Base-by-base conservation (phyloP, 169 alveolate genomes). In the Cryptosporidium bovis region DNA sequence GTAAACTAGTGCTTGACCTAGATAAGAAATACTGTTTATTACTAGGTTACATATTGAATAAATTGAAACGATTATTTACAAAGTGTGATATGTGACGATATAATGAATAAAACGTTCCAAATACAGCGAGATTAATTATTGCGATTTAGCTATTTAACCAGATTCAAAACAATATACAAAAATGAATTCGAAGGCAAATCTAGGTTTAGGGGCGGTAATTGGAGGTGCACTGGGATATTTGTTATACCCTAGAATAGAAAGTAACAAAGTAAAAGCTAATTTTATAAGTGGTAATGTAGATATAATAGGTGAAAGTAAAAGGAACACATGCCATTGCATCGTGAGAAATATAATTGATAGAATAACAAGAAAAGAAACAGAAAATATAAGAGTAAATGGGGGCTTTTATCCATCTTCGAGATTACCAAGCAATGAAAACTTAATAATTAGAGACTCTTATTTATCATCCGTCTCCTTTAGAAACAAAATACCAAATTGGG, bases 401-500 rank as follows among this genome's bases (percentile, higher is more conserved):
- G 83, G 83, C 13, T 69, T 60, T 58, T 83, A 83, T 53, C 91
- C 91, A 64, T 83, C 91, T 50, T 7, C 18, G 13, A 68, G 51
- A 27, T 40, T 83, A 48, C 91, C 91, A 16, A 69, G 87, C 58
- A 64, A 40, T 34, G 87, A 83, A 16, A 67, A 83, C 33, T 13
- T 83, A 40, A 40, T 83, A 40, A 10, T 67, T 29, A 56, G 90
- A 24, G 87, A 83, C 7, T 67, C 91, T 29, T 83, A 83, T 40
- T 29, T 67, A 27, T 67, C 85, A 10, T 69, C 87, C 1, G 84
- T 67, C 20, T 69, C 83, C 7, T 83, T 69, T 24, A 82, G 50
- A 34, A 58, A 71, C 44, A 83, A 83, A 51, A 83, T 83, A 29
- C 91, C 91, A 15, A 83, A 83, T 46, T 83, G 91, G 91, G 91